A percentile compares a stretch with the other conserved stretches of the same genome.
phyloP scores from a whole-genome alignment of 805 yeast species.

The Lipomyces sp. region DNA sequence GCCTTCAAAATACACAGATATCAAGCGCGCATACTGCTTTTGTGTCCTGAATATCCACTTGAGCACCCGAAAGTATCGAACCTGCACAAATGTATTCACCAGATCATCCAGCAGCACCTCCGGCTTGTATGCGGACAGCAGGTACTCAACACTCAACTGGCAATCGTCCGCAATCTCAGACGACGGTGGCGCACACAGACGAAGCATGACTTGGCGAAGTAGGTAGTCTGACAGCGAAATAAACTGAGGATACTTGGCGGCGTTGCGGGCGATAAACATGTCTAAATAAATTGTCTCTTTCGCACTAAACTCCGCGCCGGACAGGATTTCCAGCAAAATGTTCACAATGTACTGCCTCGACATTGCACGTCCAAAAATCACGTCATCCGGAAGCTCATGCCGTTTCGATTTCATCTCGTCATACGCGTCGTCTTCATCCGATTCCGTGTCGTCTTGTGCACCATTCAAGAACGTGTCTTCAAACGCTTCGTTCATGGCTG shows the following conservation, averaged over 20 bases:
- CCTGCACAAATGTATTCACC: slow-evolving; percentile 57
- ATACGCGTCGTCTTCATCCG: slow-evolving; percentile 37
- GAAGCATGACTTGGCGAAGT: slow-evolving; percentile 54
- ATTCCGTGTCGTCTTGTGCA: slow-evolving; percentile 48
- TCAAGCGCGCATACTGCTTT: slow-evolving; percentile 56
- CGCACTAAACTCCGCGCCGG: slow-evolving; percentile 39
- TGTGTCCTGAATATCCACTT: slow-evolving; percentile 61
- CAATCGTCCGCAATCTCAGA: slow-evolving; percentile 56
- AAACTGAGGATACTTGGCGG: slow-evolving; percentile 85
- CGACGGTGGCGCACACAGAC: slow-evolving; percentile 53
- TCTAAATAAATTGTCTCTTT: slow-evolving; percentile 50
- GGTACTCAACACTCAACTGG: slow-evolving; percentile 74
- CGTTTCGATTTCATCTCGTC: slow-evolving; percentile 20
- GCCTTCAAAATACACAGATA: slow-evolving; percentile 43
- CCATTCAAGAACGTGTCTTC: slow-evolving; percentile 80
- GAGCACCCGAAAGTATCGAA: slow-evolving; percentile 63
- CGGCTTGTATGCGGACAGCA: slow-evolving; percentile 71
- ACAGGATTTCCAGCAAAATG: slow-evolving; percentile 64
- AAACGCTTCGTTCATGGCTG: slow-evolving; percentile 77
- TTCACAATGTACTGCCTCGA: slow-evolving; percentile 81
- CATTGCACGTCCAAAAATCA: slow-evolving; percentile 46
- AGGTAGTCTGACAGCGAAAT: slow-evolving; percentile 68
- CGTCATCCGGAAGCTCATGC: slow-evolving; percentile 31
- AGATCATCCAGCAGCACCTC: slow-evolving; percentile 56
- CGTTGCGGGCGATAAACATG: slow-evolving; percentile 77